A percentile compares a stretch with the other conserved stretches of the same genome.
Conservation (phyloP, 163 green algal species). For the Scenedesmus sp. region DNA sequence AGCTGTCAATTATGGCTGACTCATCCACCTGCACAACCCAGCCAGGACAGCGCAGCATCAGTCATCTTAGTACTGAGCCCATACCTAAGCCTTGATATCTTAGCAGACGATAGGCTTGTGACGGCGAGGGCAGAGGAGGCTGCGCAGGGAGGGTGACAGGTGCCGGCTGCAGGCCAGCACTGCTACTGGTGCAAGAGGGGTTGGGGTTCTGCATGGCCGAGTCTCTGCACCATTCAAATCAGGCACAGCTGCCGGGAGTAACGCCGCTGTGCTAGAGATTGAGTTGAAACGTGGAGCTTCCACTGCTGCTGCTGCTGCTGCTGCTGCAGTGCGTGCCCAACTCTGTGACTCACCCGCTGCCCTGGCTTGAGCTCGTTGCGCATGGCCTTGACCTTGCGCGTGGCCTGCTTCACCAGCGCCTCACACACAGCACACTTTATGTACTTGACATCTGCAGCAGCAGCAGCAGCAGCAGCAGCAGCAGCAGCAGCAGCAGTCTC, state of each 20-base stretch:
- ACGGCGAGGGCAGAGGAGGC: not conserved
- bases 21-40: slow-evolving; percentile 56
- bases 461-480: not conserved
- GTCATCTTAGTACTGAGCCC: too few species aligned
- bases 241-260: not conserved
- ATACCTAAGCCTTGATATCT: too few species aligned
- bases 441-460: slow-evolving; percentile 15
- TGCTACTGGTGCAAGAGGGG: not conserved
- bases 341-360: slow-evolving; percentile 18
- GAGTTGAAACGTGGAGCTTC: too few species aligned
- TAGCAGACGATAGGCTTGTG: not conserved
- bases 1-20: slow-evolving; percentile 60
- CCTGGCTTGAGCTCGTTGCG: slow-evolving; percentile 39
- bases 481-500: not conserved
- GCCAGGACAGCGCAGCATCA: not conserved
- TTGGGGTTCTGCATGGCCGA: not conserved
- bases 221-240: too few species aligned
- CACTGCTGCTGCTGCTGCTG: not conserved
- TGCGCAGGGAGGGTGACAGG: not conserved
- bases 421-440: slow-evolving; percentile 54
- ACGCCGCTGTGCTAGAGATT: not conserved
- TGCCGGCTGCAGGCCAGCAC: not conserved
- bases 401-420: slow-evolving; percentile 56
- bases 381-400: slow-evolving; percentile 30
- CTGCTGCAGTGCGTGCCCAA: not conserved